Conservation (phyloP, 139 green algal genomes). For the Chlamydomonas asymmetrica region DNA sequence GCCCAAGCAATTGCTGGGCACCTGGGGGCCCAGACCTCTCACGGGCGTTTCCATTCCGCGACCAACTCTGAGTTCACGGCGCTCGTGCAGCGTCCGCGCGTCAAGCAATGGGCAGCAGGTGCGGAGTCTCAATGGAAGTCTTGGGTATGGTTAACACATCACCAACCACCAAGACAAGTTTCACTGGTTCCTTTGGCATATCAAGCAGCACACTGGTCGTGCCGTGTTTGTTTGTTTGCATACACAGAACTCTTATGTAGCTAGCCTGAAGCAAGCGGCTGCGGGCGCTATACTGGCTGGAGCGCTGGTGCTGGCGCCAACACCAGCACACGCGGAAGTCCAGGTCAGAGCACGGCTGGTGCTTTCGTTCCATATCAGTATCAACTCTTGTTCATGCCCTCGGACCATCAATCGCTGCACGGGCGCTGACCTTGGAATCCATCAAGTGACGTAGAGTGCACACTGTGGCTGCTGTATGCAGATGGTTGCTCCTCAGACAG, state of each 20-base stretch:
- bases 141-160: too few relatives aligned
- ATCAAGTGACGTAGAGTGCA: not conserved
- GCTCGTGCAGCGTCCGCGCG: too few relatives aligned
- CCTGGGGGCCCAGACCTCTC: too few relatives aligned
- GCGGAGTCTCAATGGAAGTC: too few relatives aligned
- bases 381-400: not conserved
- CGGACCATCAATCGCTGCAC: not conserved
- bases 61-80: too few relatives aligned
- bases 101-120: too few relatives aligned
- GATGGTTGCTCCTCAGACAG: slow-evolving; percentile 55
- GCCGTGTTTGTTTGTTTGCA: not conserved
- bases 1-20: too few relatives aligned
- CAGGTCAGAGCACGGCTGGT: slow-evolving; percentile 15
- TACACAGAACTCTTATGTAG: not conserved
- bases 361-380: not conserved
- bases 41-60: too few relatives aligned
- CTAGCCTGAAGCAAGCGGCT: not conserved
- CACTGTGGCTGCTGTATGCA: slow-evolving; percentile 22
- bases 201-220: not conserved
- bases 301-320: not conserved
- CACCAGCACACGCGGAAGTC: slow-evolving; percentile 15
- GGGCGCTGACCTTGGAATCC: not conserved
- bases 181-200: not conserved
- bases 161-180: not conserved
- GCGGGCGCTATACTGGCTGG: slow-evolving; percentile 2